A percentile compares a stretch with the other conserved stretches of the same genome.
Conservation (phyloP, 1,284 basidiomycete genomes). For the Austropuccinia psidii region DNA sequence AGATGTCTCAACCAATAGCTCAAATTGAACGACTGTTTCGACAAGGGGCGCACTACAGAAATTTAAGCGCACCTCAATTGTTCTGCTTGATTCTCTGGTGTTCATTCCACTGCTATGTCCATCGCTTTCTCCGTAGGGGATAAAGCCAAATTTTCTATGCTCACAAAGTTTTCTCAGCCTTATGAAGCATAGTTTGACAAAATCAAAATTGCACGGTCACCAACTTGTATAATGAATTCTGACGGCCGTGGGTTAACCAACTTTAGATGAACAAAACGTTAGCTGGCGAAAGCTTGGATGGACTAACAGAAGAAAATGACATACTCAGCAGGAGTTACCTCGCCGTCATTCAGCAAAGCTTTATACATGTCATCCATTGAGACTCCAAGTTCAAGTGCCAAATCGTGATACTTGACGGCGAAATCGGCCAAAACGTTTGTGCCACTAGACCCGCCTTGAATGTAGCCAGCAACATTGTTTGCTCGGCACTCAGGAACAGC, state of each 20-base stretch:
- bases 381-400: slow-evolving; percentile 39
- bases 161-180: too few species aligned
- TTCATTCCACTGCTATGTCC: neutral
- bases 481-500: slow-evolving; percentile 44
- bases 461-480: slow-evolving; percentile 41
- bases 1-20: neutral
- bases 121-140: neutral
- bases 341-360: slow-evolving; percentile 42
- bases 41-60: too few species aligned
- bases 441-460: slow-evolving; percentile 23
- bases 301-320: neutral
- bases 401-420: neutral
- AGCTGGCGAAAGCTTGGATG: neutral
- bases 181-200: too few species aligned
- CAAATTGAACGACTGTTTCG: neutral
- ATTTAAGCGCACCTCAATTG: neutral
- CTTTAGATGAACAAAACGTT: neutral
- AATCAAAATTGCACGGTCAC: too few species aligned
- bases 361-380: slow-evolving; percentile 41
- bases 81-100: slow-evolving; percentile 17
- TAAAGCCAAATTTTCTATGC: neutral
- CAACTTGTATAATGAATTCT: neutral
- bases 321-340: neutral
- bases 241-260: neutral
- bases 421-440: slow-evolving; percentile 3